Conservation (phyloP, 345 rosid genomes). For the Bruguiera gymnorhiza region DNA sequence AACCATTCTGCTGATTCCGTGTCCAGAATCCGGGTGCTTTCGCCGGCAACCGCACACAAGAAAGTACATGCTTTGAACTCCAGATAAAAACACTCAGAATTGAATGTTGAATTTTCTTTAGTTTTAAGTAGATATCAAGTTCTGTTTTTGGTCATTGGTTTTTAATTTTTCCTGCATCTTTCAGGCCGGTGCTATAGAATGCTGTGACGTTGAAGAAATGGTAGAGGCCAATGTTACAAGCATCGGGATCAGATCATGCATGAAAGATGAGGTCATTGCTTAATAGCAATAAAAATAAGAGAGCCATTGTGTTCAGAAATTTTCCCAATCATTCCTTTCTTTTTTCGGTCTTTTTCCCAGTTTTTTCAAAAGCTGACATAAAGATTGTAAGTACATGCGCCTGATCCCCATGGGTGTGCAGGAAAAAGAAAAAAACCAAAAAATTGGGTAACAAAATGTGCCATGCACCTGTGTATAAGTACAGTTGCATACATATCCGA, state of each 20-base stretch:
- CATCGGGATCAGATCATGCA: conserved; percentile 52
- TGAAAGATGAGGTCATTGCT: conserved; percentile 46
- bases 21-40: conserved; percentile 42
- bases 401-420: no score
- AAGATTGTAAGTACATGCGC: no score
- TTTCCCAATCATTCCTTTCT: background rate
- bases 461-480: no score
- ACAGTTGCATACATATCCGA: no score
- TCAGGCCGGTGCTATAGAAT: conserved; percentile 59
- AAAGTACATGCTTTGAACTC: conserved; percentile 25
- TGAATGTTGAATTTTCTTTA: no score
- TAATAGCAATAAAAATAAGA: background rate
- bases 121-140: background rate
- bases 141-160: no score
- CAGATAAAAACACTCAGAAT: no score
- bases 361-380: no score
- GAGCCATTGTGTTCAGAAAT: no score
- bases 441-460: no score
- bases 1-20: conserved; percentile 50
- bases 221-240: conserved; percentile 21
- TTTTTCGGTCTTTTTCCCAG: no score
- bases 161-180: background rate
- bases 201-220: conserved; percentile 45
- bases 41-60: conserved; percentile 30
- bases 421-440: no score